Conservation (phyloP, 2,329 filamentous ascomycete genomes). For the Macrophomina tecta region DNA sequence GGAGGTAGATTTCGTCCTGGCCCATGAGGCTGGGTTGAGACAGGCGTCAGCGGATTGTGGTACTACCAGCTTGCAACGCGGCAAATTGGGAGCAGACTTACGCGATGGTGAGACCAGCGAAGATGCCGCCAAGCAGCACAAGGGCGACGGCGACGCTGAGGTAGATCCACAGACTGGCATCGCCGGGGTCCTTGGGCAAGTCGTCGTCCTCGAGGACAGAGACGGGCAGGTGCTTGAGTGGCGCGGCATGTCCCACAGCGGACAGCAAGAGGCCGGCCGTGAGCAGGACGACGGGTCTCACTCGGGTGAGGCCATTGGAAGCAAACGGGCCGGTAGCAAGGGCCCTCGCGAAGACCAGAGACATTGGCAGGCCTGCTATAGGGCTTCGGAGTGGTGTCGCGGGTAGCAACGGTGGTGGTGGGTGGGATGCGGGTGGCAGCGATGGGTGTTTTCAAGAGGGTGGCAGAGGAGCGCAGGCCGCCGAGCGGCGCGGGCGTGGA, state of each 20-base stretch:
- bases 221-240: constrained; percentile 38
- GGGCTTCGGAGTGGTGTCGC: constrained; percentile 13
- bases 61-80: not conserved
- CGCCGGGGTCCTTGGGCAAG: constrained; percentile 50
- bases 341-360: constrained; percentile 26
- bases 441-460: constrained; percentile 25
- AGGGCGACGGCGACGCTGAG: constrained; percentile 78
- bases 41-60: constrained; percentile 36
- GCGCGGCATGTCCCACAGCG: constrained; percentile 43
- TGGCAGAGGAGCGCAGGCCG: constrained; percentile 1
- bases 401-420: constrained; percentile 7
- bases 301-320: constrained; percentile 37
- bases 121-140: constrained; percentile 87
- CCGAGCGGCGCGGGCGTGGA: not conserved
- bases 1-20: constrained; percentile 93
- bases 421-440: constrained; percentile 1
- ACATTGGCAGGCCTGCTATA: constrained; percentile 25
- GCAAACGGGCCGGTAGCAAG: constrained; percentile 27
- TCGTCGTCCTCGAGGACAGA: constrained; percentile 38
- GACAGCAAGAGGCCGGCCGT: constrained; percentile 40
- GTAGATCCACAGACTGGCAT: constrained; percentile 79
- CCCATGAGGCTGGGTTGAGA: constrained; percentile 62
- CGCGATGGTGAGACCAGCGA: constrained; percentile 92
- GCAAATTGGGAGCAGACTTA: constrained; percentile 51
- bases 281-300: constrained; percentile 35